A percentile compares a stretch with the other conserved stretches of the same genome.
Conservation (phyloP, 345 rosid genomes). For the Arabis alpina region DNA sequence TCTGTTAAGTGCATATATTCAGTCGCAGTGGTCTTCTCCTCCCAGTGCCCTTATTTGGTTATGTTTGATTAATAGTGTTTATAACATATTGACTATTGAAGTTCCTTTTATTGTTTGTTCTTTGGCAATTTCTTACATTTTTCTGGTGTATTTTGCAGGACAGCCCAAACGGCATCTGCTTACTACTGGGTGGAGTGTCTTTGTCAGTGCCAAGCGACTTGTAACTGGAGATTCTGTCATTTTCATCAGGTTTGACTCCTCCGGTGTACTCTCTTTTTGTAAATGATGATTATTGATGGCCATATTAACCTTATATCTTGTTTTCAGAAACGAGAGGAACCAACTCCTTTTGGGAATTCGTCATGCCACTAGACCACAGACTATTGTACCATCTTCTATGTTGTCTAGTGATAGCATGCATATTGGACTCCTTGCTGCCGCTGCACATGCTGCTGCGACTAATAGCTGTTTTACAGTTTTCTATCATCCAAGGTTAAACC, state of each 20-base stretch:
- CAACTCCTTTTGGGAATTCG: conserved; percentile 52
- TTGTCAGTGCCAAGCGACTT: conserved; percentile 52
- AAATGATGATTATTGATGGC: conserved; percentile 1
- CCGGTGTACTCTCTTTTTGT: neutral
- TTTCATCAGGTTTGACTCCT: conserved; percentile 44
- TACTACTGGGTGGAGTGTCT: conserved; percentile 55
- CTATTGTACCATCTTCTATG: conserved; percentile 50
- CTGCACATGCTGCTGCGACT: conserved; percentile 51
- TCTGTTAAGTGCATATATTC: neutral
- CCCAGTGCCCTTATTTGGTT: neutral
- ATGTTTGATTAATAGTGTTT: neutral
- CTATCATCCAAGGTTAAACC: conserved; percentile 45
- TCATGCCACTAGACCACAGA: conserved; percentile 49
- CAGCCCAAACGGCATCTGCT: conserved; percentile 54
- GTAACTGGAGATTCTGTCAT: conserved; percentile 51
- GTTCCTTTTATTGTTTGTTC: neutral
- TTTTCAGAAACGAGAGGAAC: conserved; percentile 47
- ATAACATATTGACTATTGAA: neutral
- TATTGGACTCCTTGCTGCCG: conserved; percentile 53
- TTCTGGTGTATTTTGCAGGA: conserved; percentile 36
- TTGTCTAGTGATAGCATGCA: conserved; percentile 55
- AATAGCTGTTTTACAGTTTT: conserved; percentile 49
- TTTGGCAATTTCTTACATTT: conserved; percentile 16
- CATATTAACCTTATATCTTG: conserved; percentile 5
- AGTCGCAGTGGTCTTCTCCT: conserved; percentile 1